phyloP scores from a whole-genome alignment of 495 filamentous ascomycete species.

The Aspergillus taichungensis region DNA sequence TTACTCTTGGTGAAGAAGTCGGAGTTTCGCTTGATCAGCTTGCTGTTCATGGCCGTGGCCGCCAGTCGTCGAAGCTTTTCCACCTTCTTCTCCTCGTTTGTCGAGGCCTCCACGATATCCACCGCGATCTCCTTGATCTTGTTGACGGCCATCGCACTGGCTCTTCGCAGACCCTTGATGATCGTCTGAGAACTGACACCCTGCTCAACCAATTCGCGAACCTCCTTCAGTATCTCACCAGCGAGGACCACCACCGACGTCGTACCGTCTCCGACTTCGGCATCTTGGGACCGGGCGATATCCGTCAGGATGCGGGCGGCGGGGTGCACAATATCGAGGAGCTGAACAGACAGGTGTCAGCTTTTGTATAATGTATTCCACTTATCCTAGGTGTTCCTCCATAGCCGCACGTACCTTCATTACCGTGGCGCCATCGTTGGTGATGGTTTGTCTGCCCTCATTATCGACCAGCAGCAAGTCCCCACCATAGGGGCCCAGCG shows the following conservation, averaged over 20 bases:
- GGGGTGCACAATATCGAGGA: constrained; percentile 96
- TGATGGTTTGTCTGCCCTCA: constrained; percentile 94
- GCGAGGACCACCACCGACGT: constrained; percentile 95
- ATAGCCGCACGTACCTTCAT: constrained; percentile 67
- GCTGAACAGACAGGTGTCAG: constrained; percentile 38
- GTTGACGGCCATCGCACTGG: constrained; percentile 88
- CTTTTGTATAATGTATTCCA: neutral
- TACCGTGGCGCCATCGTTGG: constrained; percentile 97
- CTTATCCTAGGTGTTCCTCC: no score
- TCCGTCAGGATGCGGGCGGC: constrained; percentile 96
- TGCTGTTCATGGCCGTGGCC: constrained; percentile 98
- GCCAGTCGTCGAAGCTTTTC: constrained; percentile 87
- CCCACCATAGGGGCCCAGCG: constrained; percentile 94
- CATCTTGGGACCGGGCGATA: constrained; percentile 97
- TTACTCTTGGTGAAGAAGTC: constrained; percentile 95
- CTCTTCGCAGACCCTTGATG: constrained; percentile 88
- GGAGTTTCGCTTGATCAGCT: constrained; percentile 95
- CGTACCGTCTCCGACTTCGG: constrained; percentile 95
- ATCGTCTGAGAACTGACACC: constrained; percentile 96
- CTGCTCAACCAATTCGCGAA: constrained; percentile 90
- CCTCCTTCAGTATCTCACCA: constrained; percentile 92
- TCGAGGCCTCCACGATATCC: constrained; percentile 48
- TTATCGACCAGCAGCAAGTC: constrained; percentile 91
- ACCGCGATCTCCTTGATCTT: constrained; percentile 97
- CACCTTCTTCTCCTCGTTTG: constrained; percentile 69